Percentiles rank a stretch among this genome's conserved stretches.
Evolutionary conservation across 352 stramenopile genomes (phyloP).

Genomic region (Globisporangium iwayamae): DNA sequence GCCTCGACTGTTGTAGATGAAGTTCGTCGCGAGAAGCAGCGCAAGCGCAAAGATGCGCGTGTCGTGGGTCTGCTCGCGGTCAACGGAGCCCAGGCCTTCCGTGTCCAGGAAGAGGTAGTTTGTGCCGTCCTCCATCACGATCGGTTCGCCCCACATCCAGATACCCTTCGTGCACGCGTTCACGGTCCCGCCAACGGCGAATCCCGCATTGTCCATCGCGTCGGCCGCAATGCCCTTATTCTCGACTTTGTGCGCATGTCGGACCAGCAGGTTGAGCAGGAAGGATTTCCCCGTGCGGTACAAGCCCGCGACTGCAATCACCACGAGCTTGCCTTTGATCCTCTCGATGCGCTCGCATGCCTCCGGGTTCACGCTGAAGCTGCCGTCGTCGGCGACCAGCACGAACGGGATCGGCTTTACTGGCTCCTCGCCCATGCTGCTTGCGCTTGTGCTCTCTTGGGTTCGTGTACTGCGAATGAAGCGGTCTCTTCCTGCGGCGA

Average conservation of each 20-base stretch:
- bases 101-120: constrained; percentile 87
- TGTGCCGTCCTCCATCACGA: constrained; percentile 66
- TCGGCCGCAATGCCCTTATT: constrained; percentile 12
- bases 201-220: constrained; percentile 34
- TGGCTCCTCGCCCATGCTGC: constrained; percentile 29
- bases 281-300: constrained; percentile 91
- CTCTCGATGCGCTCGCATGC: constrained; percentile 60
- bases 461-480: background rate
- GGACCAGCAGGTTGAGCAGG: constrained; percentile 84
- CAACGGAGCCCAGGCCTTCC: constrained; percentile 79
- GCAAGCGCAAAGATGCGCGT: constrained; percentile 88
- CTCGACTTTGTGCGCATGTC: constrained; percentile 44
- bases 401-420: constrained; percentile 77
- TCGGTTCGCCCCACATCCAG: constrained; percentile 87
- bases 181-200: constrained; percentile 79
- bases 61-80: constrained; percentile 87
- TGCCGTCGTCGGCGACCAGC: constrained; percentile 70
- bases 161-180: constrained; percentile 91
- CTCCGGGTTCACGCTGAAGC: constrained; percentile 77
- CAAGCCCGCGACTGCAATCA: constrained; percentile 83
- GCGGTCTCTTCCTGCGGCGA: background rate
- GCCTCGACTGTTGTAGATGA: constrained; percentile 90
- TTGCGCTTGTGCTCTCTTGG: constrained; percentile 15
- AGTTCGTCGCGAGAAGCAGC: constrained; percentile 80
- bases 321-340: constrained; percentile 75